Conservation (phyloP, 352 stramenopile genomes). For the Globisporangium iwayamae region DNA sequence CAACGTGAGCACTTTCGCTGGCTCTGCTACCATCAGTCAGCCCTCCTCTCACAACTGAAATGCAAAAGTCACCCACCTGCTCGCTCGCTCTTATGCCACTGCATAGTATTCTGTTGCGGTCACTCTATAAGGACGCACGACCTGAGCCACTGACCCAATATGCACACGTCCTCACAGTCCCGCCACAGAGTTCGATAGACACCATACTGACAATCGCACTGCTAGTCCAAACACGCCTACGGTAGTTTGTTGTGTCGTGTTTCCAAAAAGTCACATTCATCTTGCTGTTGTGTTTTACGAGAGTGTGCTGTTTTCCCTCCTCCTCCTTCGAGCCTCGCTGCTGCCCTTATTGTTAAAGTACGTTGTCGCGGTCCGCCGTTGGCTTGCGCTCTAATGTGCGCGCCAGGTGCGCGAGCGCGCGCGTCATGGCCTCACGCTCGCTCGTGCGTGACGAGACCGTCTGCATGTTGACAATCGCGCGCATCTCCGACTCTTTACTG, state of each 20-base stretch:
- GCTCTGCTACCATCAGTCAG: too few relatives aligned
- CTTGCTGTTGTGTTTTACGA: background rate
- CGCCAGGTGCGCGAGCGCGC: conserved; percentile 69
- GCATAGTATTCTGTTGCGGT: too few relatives aligned
- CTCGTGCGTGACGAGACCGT: conserved; percentile 77
- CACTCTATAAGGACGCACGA: too few relatives aligned
- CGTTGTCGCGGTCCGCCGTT: conserved; percentile 15
- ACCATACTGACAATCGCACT: too few relatives aligned
- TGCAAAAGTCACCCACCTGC: too few relatives aligned
- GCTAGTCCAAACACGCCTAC: too few relatives aligned
- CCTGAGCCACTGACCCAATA: too few relatives aligned
- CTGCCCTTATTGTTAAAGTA: conserved; percentile 10
- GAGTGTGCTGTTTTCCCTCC: background rate
- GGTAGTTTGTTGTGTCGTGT: background rate
- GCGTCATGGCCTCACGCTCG: conserved; percentile 82
- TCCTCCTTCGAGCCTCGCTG: background rate
- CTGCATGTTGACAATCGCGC: conserved; percentile 76
- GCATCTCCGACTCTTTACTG: conserved; percentile 88
- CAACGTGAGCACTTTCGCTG: too few relatives aligned
- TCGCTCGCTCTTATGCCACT: too few relatives aligned
- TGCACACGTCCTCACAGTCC: too few relatives aligned
- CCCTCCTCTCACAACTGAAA: too few relatives aligned
- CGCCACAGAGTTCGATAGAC: too few relatives aligned
- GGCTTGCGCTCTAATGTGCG: conserved; percentile 52
- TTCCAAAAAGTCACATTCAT: background rate